phyloP scores from a whole-genome alignment of 139 green algal species.

The Chlamydomonas urium region DNA sequence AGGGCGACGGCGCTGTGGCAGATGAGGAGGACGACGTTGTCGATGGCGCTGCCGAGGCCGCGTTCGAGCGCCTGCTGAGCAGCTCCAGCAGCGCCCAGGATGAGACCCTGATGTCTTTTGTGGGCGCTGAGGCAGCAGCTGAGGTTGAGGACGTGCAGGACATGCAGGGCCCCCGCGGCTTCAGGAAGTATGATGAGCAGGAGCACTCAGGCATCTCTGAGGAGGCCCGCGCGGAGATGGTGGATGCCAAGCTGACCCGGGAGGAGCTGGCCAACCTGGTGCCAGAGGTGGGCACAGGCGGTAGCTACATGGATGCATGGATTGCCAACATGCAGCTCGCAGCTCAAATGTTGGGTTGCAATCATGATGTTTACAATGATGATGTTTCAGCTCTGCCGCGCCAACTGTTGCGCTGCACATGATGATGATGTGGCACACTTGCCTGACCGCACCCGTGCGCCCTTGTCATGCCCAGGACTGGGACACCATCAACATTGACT shows the following conservation, averaged over 20 bases:
- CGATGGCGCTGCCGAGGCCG: not conserved
- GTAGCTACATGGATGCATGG: too few species aligned
- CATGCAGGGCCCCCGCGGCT: conserved; percentile 16
- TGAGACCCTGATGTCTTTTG: not conserved
- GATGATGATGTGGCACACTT: too few species aligned
- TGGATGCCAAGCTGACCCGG: conserved; percentile 29
- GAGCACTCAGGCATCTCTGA: conserved; percentile 14
- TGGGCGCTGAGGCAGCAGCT: not conserved
- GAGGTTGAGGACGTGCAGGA: conserved; percentile 19
- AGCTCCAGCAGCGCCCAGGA: not conserved
- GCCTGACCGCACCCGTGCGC: too few species aligned
- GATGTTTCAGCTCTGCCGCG: too few species aligned
- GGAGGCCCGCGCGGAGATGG: conserved; percentile 15
- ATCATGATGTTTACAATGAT: too few species aligned
- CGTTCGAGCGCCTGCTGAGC: not conserved
- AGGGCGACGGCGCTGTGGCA: too few species aligned
- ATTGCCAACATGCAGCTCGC: too few species aligned
- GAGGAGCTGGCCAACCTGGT: conserved; percentile 38
- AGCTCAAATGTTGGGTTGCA: too few species aligned
- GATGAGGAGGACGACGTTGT: too few species aligned
- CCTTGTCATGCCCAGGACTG: conserved; percentile 51
- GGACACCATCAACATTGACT: conserved; percentile 49
- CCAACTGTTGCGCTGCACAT: too few species aligned
- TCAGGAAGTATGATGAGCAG: conserved; percentile 31
- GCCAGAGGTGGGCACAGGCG: conserved; percentile 26